A percentile compares a stretch with the other conserved stretches of the same genome.
These are phyloP conservation scores for Physaria fendleri DNA, from an alignment of 345 rosid genomes.

Conservation along the genomic window DNA sequence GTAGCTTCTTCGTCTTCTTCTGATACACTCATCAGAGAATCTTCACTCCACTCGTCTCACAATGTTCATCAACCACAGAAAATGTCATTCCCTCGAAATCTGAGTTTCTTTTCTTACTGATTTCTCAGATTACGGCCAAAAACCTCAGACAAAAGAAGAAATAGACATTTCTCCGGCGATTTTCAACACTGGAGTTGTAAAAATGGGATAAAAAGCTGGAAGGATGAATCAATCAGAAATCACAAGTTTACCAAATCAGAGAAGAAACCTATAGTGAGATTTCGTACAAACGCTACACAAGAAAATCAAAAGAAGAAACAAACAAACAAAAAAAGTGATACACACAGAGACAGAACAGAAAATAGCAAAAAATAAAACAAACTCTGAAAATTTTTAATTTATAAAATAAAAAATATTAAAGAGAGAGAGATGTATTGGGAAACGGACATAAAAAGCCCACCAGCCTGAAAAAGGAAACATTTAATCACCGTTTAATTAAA, in stretches of 20 bases:
- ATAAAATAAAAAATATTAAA: slow-evolving; percentile 8
- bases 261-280: slow-evolving; percentile 19
- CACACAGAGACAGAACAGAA: slow-evolving; percentile 14
- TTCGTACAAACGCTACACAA: slow-evolving; percentile 8
- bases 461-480: not conserved
- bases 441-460: not conserved
- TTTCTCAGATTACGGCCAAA: slow-evolving; percentile 4
- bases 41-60: not conserved
- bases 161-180: slow-evolving; percentile 2
- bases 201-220: not conserved
- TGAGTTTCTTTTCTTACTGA: not conserved
- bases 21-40: slow-evolving; percentile 12
- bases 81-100: not conserved
- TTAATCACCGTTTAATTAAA: not conserved
- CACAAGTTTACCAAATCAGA: slow-evolving; percentile 9
- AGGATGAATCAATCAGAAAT: not conserved
- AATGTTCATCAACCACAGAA: not conserved
- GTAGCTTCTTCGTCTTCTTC: slow-evolving; percentile 12
- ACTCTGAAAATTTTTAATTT: not conserved
- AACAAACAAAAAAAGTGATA: not conserved
- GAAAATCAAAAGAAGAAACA: slow-evolving; percentile 12
- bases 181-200: not conserved
- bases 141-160: not conserved
- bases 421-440: too few relatives aligned
- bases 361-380: slow-evolving; percentile 15